Conservation (phyloP, 1,139 yeast genomes). For the Blastobotrys buckinghamii region DNA sequence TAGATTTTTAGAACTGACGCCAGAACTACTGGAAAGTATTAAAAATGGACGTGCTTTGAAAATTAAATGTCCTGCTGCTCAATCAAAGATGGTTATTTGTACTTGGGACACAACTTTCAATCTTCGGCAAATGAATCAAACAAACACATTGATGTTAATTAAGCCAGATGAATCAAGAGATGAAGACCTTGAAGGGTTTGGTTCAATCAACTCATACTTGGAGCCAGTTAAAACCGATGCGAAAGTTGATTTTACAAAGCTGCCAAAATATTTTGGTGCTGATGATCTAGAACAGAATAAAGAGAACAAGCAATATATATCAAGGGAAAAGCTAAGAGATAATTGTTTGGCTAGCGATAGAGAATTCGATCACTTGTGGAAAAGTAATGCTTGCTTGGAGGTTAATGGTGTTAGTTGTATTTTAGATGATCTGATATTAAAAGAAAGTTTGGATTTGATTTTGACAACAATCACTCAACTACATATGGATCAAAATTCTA, state of each 20-base stretch:
- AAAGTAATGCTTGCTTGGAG: conserved; percentile 50
- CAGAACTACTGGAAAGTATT: conserved; percentile 45
- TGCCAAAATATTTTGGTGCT: conserved; percentile 49
- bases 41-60: conserved; percentile 34
- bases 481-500: conserved; percentile 31
- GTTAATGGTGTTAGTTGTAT: conserved; percentile 39
- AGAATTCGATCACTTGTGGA: conserved; percentile 54
- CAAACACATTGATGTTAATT: conserved; percentile 66
- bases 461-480: conserved; percentile 48
- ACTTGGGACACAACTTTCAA: conserved; percentile 54
- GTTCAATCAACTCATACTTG: conserved; percentile 42
- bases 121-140: conserved; percentile 76
- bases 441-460: conserved; percentile 39
- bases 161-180: conserved; percentile 28
- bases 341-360: conserved; percentile 50
- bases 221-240: conserved; percentile 31
- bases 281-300: conserved; percentile 10
- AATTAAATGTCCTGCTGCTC: conserved; percentile 42
- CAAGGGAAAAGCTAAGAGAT: conserved; percentile 39
- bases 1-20: conserved; percentile 55
- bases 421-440: conserved; percentile 35
- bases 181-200: conserved; percentile 23
- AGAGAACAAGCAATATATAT: conserved; percentile 11
- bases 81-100: conserved; percentile 55
- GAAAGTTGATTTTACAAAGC: conserved; percentile 36